Conservation (phyloP, 2,329 filamentous ascomycete species). For the Beauveria bassiana region DNA sequence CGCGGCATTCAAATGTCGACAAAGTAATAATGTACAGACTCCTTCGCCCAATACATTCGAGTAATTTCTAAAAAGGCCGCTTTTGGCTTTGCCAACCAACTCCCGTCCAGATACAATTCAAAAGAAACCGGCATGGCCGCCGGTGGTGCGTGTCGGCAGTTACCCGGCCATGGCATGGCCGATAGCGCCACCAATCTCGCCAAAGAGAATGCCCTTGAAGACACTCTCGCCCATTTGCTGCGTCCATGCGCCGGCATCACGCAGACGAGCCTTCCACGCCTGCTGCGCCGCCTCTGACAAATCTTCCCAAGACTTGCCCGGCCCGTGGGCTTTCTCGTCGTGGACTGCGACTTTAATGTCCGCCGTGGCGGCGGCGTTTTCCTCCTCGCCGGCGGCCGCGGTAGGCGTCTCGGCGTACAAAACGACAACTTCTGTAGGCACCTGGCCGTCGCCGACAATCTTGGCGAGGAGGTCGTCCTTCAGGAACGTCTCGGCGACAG, state of each 20-base stretch:
- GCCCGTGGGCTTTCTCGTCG: conserved; percentile 38
- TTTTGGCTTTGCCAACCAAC: background rate
- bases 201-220: conserved; percentile 70
- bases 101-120: background rate
- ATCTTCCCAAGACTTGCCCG: conserved; percentile 63
- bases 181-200: conserved; percentile 58
- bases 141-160: background rate
- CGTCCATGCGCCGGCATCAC: conserved; percentile 69
- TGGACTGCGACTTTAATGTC: conserved; percentile 36
- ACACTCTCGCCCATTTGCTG: conserved; percentile 69
- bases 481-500: conserved; percentile 17
- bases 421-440: conserved; percentile 32
- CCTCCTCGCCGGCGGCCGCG: conserved; percentile 12
- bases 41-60: background rate
- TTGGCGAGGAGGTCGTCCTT: conserved; percentile 28
- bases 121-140: background rate
- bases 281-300: conserved; percentile 53
- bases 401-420: conserved; percentile 23
- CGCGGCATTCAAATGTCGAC: too few relatives aligned
- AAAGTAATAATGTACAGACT: background rate
- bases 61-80: background rate
- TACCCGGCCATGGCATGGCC: conserved; percentile 41
- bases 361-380: conserved; percentile 16
- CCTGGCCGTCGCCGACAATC: conserved; percentile 27
- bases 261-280: conserved; percentile 62